These are phyloP conservation scores for Coemansia sp. DNA, from an alignment of 192 early-diverging fungal genomes.

Conservation along the genomic window DNA sequence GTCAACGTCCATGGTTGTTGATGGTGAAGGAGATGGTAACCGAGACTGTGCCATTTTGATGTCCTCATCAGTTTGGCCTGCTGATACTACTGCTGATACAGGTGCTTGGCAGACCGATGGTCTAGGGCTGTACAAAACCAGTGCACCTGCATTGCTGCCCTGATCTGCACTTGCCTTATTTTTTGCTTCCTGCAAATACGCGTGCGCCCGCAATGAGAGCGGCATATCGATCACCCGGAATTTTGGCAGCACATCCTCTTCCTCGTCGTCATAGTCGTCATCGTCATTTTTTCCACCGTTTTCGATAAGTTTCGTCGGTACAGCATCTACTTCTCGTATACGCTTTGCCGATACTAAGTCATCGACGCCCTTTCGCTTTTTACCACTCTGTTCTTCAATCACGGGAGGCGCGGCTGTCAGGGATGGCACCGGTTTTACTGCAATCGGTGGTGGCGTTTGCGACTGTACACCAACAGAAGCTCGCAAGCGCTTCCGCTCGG, in stretches of 20 bases:
- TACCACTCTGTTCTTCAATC: no score
- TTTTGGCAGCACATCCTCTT: conserved; percentile 1
- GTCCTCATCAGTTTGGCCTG: not conserved
- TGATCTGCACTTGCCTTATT: not conserved
- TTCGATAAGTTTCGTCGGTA: not conserved
- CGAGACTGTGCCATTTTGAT: no score
- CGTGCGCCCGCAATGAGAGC: conserved; percentile 11
- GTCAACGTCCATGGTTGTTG: conserved; percentile 22
- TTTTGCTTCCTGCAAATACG: conserved; percentile 1
- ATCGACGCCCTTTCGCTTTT: no score
- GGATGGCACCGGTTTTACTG: no score
- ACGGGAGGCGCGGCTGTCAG: no score
- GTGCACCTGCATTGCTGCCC: not conserved
- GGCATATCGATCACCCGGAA: conserved; percentile 15
- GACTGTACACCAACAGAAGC: no score
- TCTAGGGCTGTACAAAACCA: conserved; percentile 22
- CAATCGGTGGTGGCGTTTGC: no score
- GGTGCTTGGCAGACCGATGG: not conserved
- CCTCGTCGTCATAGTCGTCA: not conserved
- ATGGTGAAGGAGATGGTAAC: not conserved
- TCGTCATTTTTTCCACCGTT: not conserved
- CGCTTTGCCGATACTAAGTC: no score
- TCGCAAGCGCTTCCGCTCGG: no score
- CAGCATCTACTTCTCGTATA: not conserved
- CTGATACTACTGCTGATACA: not conserved